phyloP scores from a whole-genome alignment of 2,329 filamentous ascomycete genomes.

The Penicillium verrucosum region DNA sequence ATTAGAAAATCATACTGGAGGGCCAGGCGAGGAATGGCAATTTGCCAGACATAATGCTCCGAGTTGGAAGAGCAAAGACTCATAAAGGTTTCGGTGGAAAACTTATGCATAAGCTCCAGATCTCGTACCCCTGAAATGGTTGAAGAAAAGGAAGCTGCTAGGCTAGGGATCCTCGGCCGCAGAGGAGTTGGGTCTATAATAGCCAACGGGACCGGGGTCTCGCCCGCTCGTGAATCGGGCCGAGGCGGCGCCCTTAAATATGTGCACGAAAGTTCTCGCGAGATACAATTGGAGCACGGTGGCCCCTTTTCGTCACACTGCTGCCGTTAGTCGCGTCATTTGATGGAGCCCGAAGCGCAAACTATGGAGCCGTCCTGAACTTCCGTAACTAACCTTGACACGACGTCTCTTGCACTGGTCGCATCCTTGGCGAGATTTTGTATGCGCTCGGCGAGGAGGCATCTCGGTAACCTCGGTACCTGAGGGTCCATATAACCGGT shows the following conservation, averaged over 20 bases:
- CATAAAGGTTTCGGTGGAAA: slow-evolving; percentile 47
- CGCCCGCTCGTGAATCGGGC: slow-evolving; percentile 3
- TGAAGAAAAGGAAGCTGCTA: slow-evolving; percentile 15
- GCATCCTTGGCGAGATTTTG: slow-evolving; percentile 44
- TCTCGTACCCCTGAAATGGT: slow-evolving; percentile 34
- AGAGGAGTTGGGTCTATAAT: slow-evolving; percentile 11
- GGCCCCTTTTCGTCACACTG: slow-evolving; percentile 42
- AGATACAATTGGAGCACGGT: slow-evolving; percentile 40
- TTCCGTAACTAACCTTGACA: slow-evolving; percentile 36
- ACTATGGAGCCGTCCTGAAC: background rate
- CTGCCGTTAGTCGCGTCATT: slow-evolving; percentile 13
- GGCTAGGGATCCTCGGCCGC: slow-evolving; percentile 16
- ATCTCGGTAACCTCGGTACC: slow-evolving; percentile 21
- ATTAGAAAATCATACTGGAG: slow-evolving; percentile 43
- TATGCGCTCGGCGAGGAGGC: slow-evolving; percentile 41
- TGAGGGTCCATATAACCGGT: slow-evolving; percentile 6
- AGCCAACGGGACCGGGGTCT: slow-evolving; percentile 1
- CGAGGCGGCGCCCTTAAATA: slow-evolving; percentile 26
- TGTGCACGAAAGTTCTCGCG: slow-evolving; percentile 34
- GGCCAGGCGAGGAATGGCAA: slow-evolving; percentile 40
- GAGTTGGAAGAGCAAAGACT: slow-evolving; percentile 37
- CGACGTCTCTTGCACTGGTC: slow-evolving; percentile 42
- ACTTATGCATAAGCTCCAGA: slow-evolving; percentile 54
- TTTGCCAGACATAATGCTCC: slow-evolving; percentile 39
- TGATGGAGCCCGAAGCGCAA: background rate